These are phyloP conservation scores for Phytophthora colocasiae DNA, from an alignment of 352 stramenopile genomes.

Conservation along the genomic window DNA sequence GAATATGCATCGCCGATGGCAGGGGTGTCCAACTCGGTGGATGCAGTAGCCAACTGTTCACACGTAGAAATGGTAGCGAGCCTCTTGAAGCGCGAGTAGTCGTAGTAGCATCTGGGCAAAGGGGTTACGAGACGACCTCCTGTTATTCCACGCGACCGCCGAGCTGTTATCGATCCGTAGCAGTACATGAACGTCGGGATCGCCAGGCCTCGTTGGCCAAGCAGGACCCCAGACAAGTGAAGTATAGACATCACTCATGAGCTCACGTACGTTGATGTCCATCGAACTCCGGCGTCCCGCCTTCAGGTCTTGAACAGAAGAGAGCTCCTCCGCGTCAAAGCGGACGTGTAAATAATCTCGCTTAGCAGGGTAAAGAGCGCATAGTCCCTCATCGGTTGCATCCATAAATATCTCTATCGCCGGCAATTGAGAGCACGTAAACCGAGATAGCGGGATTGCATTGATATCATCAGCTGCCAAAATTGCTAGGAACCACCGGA, in stretches of 20 bases:
- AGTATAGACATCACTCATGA: constrained; percentile 5
- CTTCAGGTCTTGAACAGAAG: not conserved
- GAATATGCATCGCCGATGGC: constrained; percentile 2
- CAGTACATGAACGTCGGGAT: not conserved
- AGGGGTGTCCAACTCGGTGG: too few species aligned
- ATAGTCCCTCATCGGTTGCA: constrained; percentile 9
- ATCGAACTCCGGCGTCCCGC: too few species aligned
- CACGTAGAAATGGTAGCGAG: constrained; percentile 9
- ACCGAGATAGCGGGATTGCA: constrained; percentile 8
- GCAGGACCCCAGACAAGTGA: not conserved
- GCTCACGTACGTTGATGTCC: constrained; percentile 2
- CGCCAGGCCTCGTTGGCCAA: not conserved
- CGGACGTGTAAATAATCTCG: not conserved
- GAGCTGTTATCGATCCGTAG: constrained; percentile 14
- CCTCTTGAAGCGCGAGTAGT: constrained; percentile 6
- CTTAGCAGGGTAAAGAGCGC: not conserved
- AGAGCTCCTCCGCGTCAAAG: not conserved
- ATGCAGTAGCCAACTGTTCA: too few species aligned
- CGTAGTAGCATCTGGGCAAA: constrained; percentile 19
- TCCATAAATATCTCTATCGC: constrained; percentile 12
- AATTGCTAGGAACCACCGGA: constrained; percentile 14
- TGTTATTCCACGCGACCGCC: constrained; percentile 9
- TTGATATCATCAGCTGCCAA: not conserved
- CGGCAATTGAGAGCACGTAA: constrained; percentile 1
- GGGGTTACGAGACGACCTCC: not conserved